Conservation (phyloP, 2,329 filamentous ascomycete species). For the Coniella vitis region DNA sequence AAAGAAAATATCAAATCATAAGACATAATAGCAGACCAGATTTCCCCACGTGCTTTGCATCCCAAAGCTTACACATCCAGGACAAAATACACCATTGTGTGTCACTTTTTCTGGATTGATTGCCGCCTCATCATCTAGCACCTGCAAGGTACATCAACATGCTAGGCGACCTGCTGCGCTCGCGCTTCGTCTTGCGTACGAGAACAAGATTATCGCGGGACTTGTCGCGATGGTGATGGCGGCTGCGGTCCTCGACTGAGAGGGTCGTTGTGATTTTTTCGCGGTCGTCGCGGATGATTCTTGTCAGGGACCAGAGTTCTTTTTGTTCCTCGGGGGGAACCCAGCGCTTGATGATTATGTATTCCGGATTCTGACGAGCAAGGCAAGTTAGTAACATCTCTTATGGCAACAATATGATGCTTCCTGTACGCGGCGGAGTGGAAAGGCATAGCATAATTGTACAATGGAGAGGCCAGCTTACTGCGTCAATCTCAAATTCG, state of each 20-base stretch:
- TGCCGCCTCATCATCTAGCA: background rate
- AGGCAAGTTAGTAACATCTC: too few species aligned
- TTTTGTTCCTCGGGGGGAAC: slow-evolving; percentile 66
- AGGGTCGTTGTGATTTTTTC: slow-evolving; percentile 34
- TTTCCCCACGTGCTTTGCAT: too few species aligned
- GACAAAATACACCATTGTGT: background rate
- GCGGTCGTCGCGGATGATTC: slow-evolving; percentile 51
- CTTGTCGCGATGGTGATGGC: slow-evolving; percentile 30
- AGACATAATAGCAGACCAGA: too few species aligned
- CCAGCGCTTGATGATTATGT: slow-evolving; percentile 66
- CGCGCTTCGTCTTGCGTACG: slow-evolving; percentile 52
- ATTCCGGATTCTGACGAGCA: slow-evolving; percentile 62
- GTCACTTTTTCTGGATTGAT: background rate
- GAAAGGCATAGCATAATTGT: background rate
- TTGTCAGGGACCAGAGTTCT: slow-evolving; percentile 65
- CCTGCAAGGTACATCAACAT: slow-evolving; percentile 53
- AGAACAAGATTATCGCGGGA: slow-evolving; percentile 44
- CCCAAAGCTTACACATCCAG: too few species aligned
- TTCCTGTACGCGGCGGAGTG: background rate
- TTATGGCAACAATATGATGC: background rate
- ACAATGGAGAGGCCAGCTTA: too few species aligned
- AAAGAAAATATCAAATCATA: too few species aligned
- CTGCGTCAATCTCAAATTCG: slow-evolving; percentile 51
- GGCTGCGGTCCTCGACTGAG: slow-evolving; percentile 37
- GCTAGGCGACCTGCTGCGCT: slow-evolving; percentile 49